Evolutionary conservation across 2,329 filamentous ascomycete species (phyloP), one percentile per base, ranked within the genome.

Genomic region (Calonectria henricotiae): DNA sequence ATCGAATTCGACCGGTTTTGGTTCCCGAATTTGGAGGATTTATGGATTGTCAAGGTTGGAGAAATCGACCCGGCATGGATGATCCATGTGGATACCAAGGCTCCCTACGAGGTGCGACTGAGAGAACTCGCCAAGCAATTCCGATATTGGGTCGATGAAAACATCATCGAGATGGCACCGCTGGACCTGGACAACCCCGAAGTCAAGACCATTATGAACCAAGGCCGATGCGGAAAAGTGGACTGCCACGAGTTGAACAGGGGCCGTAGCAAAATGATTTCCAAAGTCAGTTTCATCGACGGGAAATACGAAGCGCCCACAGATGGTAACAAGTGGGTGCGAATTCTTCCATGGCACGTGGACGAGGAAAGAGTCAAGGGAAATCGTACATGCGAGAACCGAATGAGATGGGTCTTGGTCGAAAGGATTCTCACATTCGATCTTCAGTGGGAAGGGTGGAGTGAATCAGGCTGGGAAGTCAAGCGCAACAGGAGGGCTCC

Each of bases 31-130:
- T 68, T 83, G 55, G 76, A 79, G 41, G 81, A 83, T 20, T 67
- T 83, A 23, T 83, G 82, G 82, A 81, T 83, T 69, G 77, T 83
- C 69, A 83, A 83, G 69, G 76, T 83, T 65, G 82, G 82, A 25
- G 80, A 82, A 58, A 78, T 83, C 13, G 80, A 83, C 55, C 74
- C 76, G 46, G 79, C 76, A 13, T 83, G 82, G 82, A 79, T 79
- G 75, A 74, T 83, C 30, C 76, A 75, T 30, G 76, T 79, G n/a
- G 80, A 83, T 61, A 74, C 66, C 37, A 74, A 76, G 44, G 74
- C 80, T 39, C 73, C 80, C 4, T 79, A 76, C 49, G 75, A 81
- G 51, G 70, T 71, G 27, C 80, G 79, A 4, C 70, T 80, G 27
- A 77, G 76, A 62, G 75, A 79, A 60, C 78, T 81, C 55, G 82